Base-by-base conservation (phyloP, 2,329 filamentous ascomycete species). In the Myriosclerotinia duriaeana region DNA sequence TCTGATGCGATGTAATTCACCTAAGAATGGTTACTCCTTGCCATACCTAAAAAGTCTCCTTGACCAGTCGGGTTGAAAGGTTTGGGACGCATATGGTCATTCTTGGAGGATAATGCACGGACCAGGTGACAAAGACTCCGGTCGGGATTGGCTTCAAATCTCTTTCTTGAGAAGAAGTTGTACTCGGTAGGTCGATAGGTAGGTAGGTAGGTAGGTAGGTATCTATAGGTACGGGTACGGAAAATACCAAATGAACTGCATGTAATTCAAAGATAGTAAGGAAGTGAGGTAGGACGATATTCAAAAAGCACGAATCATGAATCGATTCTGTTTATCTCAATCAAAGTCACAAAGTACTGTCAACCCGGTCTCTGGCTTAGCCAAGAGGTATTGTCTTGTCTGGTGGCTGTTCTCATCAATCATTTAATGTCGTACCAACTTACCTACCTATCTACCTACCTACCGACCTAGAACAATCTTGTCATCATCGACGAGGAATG, bases 321-420 rank as follows among this genome's bases (percentile, higher is more conserved):
- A 36, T 48, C 11, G n/a, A 12, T 22, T 48, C 8, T 46, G 22
- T 50, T 44, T 34, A 53, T 59, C 44, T 42, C 63, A 26, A 15
- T 36, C 34, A 44, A 65, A 65, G 55, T 59, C 26, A 58, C 42
- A 46, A 58, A 20, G 36, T 65, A 58, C 40, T 52, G 40, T 30
- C 53, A n/a, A 65, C 63, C 63, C 63, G 63, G 63, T 65, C 63
- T 20, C 44, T 65, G 63, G 64, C 54, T 65, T 61, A 53, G 64
- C 54, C 64, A 65, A 65, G 64, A 53, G 2, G 30, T 34, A 38
- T 44, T 34, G n/a, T 34, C 2, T 34, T 34, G 30, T 34, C 30
- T 34, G 30, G 30, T 34, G 30, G 30, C 30, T 34, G 30, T 34
- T 34, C 30, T 34, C 30, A 34, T 34, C 30, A 34, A 34, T 34